Conservation (phyloP, 176 grass and related monocot genomes). For the Puccinellia tenuiflora region DNA sequence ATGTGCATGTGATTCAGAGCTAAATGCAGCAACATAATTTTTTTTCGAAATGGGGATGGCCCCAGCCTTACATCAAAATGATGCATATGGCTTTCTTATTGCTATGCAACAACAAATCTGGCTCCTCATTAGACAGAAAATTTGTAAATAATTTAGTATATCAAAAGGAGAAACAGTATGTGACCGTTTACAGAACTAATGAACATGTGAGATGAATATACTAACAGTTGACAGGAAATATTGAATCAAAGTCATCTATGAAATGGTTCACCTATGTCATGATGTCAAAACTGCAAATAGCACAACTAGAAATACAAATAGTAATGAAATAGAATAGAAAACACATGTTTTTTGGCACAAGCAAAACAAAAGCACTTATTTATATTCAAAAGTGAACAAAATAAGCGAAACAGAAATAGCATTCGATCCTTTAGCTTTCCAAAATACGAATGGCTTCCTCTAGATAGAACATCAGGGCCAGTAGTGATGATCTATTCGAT, state of each 20-base stretch:
- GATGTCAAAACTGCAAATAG: background rate
- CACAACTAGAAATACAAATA: background rate
- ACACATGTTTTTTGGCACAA: background rate
- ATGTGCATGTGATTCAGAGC: background rate
- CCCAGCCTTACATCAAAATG: too few relatives aligned
- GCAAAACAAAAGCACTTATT: background rate
- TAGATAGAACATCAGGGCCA: constrained; percentile 36
- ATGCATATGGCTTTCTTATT: too few relatives aligned
- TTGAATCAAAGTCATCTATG: background rate
- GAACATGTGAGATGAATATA: too few relatives aligned
- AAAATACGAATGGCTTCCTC: constrained; percentile 40
- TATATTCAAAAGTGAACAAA: background rate
- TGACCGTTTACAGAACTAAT: background rate
- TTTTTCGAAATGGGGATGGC: too few relatives aligned
- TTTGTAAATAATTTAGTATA: background rate
- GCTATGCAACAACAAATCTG: background rate
- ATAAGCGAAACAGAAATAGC: background rate
- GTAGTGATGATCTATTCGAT: constrained; percentile 53
- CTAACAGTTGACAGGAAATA: background rate
- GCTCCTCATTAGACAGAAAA: background rate
- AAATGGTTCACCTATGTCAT: background rate
- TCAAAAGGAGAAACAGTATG: background rate
- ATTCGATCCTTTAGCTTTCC: constrained; percentile 48
- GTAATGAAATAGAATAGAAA: background rate
- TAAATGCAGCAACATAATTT: background rate